These are phyloP conservation scores for Taiozyma sp. DNA, from an alignment of 1,139 yeast species.

Conservation along the genomic window DNA sequence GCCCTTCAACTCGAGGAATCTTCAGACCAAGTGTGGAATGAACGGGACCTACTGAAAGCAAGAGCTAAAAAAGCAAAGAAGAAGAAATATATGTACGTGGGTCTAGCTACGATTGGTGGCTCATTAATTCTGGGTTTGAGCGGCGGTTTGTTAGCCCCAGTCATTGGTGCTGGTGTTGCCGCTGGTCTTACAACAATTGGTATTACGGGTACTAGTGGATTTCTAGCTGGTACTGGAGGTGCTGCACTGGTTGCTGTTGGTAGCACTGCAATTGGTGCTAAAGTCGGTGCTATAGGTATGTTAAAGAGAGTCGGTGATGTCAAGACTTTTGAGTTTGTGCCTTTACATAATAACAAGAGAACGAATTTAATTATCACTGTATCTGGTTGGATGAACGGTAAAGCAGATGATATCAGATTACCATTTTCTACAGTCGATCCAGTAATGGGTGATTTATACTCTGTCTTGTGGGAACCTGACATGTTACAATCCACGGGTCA, in stretches of 20 bases:
- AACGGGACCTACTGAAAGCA: conserved; percentile 60
- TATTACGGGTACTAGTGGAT: conserved; percentile 84
- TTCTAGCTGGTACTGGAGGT: conserved; percentile 96
- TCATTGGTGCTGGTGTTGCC: conserved; percentile 96
- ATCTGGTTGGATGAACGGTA: conserved; percentile 98
- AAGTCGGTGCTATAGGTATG: conserved; percentile 85
- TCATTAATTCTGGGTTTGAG: conserved; percentile 90
- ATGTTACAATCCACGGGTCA: conserved; percentile 96
- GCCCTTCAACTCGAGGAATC: conserved; percentile 83
- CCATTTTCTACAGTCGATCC: conserved; percentile 98
- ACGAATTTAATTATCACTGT: conserved; percentile 87
- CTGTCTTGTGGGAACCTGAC: conserved; percentile 96
- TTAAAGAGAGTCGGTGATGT: conserved; percentile 85
- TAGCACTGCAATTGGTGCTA: conserved; percentile 88
- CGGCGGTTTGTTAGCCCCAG: conserved; percentile 95
- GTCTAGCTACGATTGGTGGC: conserved; percentile 96
- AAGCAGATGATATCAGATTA: conserved; percentile 89
- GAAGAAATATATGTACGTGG: conserved; percentile 78
- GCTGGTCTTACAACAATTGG: conserved; percentile 97
- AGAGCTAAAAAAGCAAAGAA: conserved; percentile 61
- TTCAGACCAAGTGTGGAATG: conserved; percentile 69
- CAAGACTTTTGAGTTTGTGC: conserved; percentile 87
- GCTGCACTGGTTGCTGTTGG: conserved; percentile 91
- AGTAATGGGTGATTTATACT: conserved; percentile 92
- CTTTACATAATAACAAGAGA: conserved; percentile 85